A percentile compares a stretch with the other conserved stretches of the same genome.
Evolutionary conservation across 2,329 filamentous ascomycete species (phyloP).

Genomic region (Nectriaceae sp.): DNA sequence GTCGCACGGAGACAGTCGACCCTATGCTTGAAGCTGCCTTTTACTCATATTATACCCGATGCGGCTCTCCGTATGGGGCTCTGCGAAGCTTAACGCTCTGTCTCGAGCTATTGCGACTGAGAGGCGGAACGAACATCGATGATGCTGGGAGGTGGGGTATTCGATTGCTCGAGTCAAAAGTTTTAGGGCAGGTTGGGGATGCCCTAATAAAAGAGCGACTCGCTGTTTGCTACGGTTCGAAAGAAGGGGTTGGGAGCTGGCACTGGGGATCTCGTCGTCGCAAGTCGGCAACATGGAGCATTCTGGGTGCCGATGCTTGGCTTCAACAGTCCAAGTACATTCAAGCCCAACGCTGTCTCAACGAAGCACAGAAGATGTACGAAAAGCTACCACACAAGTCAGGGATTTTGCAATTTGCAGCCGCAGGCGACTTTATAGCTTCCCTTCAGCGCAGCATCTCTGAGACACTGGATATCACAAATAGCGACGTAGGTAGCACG

Average conservation of each 20-base stretch:
- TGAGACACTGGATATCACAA: constrained; percentile 44
- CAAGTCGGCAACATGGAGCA: constrained; percentile 88
- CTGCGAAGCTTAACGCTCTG: constrained; percentile 75
- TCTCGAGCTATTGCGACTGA: constrained; percentile 79
- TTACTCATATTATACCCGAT: constrained; percentile 90
- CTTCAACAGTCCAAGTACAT: constrained; percentile 73
- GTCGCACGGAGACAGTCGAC: constrained; percentile 78
- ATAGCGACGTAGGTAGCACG: constrained; percentile 27
- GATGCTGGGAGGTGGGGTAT: constrained; percentile 86
- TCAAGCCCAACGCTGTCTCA: constrained; percentile 77
- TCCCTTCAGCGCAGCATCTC: constrained; percentile 53
- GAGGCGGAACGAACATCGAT: constrained; percentile 79
- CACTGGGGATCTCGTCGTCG: constrained; percentile 72
- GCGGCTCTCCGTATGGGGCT: constrained; percentile 76
- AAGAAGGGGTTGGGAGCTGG: constrained; percentile 65
- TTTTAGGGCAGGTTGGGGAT: constrained; percentile 75
- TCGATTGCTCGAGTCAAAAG: constrained; percentile 74
- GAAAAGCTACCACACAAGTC: constrained; percentile 49
- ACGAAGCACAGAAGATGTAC: constrained; percentile 64
- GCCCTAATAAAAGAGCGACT: constrained; percentile 85
- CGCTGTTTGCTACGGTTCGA: constrained; percentile 79
- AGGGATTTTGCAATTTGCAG: constrained; percentile 52
- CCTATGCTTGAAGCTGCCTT: constrained; percentile 86
- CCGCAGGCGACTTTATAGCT: constrained; percentile 54
- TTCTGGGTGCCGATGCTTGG: constrained; percentile 85